Conservation (phyloP, 257 asterid genomes). For the Thymus quinquecostatus region DNA sequence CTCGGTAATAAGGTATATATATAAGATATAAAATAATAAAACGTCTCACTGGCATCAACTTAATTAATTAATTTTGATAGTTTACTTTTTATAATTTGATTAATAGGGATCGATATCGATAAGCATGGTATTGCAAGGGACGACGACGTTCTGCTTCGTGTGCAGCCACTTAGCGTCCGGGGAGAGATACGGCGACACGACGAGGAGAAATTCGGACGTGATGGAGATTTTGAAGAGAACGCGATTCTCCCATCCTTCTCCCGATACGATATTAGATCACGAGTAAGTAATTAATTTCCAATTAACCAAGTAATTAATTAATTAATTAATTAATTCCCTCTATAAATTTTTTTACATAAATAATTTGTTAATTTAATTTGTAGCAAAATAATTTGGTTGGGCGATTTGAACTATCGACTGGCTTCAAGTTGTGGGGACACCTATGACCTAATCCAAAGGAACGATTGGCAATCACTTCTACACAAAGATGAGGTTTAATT, state of each 20-base stretch:
- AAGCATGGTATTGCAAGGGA: conserved; percentile 60
- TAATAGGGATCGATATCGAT: conserved; percentile 74
- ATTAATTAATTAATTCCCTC: no score
- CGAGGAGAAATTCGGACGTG: conserved; percentile 68
- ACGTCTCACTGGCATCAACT: no score
- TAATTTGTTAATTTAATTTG: background rate
- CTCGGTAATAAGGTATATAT: conserved; percentile 75
- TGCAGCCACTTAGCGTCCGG: conserved; percentile 91
- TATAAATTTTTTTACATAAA: no score
- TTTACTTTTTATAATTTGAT: no score
- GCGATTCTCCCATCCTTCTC: conserved; percentile 47
- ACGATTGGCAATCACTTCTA: conserved; percentile 71
- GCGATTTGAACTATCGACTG: conserved; percentile 88
- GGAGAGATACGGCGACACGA: conserved; percentile 68
- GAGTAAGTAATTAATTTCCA: conserved; percentile 39
- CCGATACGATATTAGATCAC: conserved; percentile 59
- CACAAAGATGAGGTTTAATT: conserved; percentile 73
- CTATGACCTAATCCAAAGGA: conserved; percentile 50
- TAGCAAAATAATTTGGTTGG: conserved; percentile 88
- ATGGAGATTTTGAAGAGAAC: conserved; percentile 68
- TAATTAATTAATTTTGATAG: background rate
- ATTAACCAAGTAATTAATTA: no score
- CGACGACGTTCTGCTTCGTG: conserved; percentile 70
- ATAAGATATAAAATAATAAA: no score
- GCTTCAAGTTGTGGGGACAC: conserved; percentile 49